Conservation (phyloP, 2,329 filamentous ascomycete species). For the Pseudopithomyces maydicus region DNA sequence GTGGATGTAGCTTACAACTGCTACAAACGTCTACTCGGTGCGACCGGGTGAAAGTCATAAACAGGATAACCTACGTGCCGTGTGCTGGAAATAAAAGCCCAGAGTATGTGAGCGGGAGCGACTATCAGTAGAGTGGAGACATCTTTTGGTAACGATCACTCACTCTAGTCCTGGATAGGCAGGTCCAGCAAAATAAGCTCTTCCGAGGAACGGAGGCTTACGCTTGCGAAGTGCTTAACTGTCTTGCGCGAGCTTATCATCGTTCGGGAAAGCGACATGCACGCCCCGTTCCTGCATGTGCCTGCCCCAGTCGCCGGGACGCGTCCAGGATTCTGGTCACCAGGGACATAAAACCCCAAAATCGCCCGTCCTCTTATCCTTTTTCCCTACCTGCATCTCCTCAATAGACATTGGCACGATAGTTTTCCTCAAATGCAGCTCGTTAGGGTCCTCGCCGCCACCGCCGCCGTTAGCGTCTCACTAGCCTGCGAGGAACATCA, state of each 20-base stretch:
- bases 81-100: too few species aligned
- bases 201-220: too few species aligned
- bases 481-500: conserved; percentile 38
- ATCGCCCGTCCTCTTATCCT: not conserved
- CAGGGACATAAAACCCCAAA: not conserved
- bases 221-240: not conserved
- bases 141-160: too few species aligned
- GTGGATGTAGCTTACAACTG: too few species aligned
- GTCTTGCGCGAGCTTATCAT: conserved; percentile 8
- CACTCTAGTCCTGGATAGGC: not conserved
- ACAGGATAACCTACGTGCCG: too few species aligned
- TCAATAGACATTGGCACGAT: not conserved
- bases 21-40: too few species aligned
- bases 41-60: too few species aligned
- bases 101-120: too few species aligned
- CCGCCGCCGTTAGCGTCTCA: not conserved
- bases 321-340: not conserved
- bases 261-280: not conserved
- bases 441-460: conserved; percentile 7
- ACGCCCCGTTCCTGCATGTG: conserved; percentile 3
- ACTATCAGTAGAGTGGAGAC: too few species aligned
- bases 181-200: not conserved
- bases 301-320: not conserved
- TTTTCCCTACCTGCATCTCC: not conserved
- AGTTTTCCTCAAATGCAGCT: conserved; percentile 10